These are phyloP conservation scores for Ceratocystis smalleyi DNA, from an alignment of 2,329 filamentous ascomycete species.

Conservation along the genomic window DNA sequence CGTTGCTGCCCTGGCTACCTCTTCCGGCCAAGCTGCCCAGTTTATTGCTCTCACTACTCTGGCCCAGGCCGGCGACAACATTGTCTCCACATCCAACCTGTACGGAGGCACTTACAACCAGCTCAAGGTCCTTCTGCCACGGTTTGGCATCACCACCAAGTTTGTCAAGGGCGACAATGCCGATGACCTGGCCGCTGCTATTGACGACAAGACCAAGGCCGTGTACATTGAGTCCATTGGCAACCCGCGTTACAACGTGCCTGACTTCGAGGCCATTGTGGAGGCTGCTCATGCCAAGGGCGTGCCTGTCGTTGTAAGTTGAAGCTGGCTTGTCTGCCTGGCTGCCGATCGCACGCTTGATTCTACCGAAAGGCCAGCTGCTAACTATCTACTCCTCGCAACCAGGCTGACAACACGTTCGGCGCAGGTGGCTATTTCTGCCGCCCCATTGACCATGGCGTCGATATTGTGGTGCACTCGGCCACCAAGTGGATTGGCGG, in stretches of 20 bases:
- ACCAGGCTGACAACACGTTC: constrained; percentile 80
- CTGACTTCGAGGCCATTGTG: constrained; percentile 75
- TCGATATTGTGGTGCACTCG: constrained; percentile 86
- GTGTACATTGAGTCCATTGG: constrained; percentile 86
- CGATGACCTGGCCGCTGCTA: constrained; percentile 62
- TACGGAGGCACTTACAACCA: constrained; percentile 97
- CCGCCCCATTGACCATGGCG: constrained; percentile 75
- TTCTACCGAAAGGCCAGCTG: not conserved
- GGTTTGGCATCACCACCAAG: constrained; percentile 77
- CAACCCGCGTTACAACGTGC: constrained; percentile 85
- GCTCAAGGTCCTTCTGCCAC: constrained; percentile 76
- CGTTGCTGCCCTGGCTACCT: constrained; percentile 65
- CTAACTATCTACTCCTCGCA: not conserved
- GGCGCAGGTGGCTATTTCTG: constrained; percentile 82
- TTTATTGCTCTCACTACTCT: constrained; percentile 79
- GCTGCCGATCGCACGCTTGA: not conserved
- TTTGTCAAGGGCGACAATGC: constrained; percentile 70
- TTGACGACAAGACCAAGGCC: constrained; percentile 87
- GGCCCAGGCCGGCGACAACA: constrained; percentile 82
- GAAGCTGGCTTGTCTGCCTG: constrained; percentile 20
- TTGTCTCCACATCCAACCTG: constrained; percentile 75
- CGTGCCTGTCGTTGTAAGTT: constrained; percentile 47
- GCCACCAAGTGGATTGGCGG: constrained; percentile 96
- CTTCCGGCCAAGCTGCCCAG: constrained; percentile 80
- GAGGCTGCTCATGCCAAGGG: constrained; percentile 58